Percentiles rank a stretch among this genome's conserved stretches.
Evolutionary conservation across 2,329 filamentous ascomycete species (phyloP).

Genomic region (Drechslera avenae): DNA sequence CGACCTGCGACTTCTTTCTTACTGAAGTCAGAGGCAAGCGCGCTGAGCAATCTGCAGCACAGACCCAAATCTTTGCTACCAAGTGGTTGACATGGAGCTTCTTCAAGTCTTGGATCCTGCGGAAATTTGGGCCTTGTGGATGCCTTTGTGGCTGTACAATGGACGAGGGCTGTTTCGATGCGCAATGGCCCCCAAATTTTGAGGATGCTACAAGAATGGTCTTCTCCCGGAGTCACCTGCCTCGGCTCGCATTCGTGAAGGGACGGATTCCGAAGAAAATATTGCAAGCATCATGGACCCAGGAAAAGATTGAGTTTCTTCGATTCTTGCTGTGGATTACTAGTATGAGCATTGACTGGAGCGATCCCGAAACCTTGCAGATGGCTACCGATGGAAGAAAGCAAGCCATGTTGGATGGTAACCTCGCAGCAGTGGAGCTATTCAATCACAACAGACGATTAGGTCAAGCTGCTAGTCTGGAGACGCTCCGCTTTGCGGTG

Average conservation of each 20-base stretch:
- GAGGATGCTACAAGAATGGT: constrained; percentile 35
- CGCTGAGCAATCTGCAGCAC: constrained; percentile 21
- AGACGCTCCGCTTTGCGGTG: constrained; percentile 34
- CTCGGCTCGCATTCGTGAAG: constrained; percentile 33
- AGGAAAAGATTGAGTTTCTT: constrained; percentile 37
- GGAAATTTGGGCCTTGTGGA: constrained; percentile 23
- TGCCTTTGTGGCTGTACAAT: constrained; percentile 32
- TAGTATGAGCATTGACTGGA: constrained; percentile 42
- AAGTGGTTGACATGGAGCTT: constrained; percentile 45
- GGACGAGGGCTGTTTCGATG: constrained; percentile 33
- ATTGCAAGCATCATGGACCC: constrained; percentile 33
- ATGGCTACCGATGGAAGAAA: constrained; percentile 24
- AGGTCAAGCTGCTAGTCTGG: constrained; percentile 30
- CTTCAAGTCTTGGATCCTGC: constrained; percentile 32
- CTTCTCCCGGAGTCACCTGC: constrained; percentile 37
- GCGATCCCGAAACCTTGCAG: constrained; percentile 13
- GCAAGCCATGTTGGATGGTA: constrained; percentile 33
- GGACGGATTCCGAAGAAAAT: constrained; percentile 40
- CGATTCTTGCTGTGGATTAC: constrained; percentile 40
- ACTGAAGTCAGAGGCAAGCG: constrained; percentile 16
- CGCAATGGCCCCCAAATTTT: constrained; percentile 40
- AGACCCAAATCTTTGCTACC: constrained; percentile 34
- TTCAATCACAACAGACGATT: constrained; percentile 43
- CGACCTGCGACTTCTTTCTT: constrained; percentile 33
- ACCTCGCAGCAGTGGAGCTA: constrained; percentile 41